Evolutionary conservation across 1,284 basidiomycete genomes (phyloP).

Genomic region (Heliocybe sulcata): DNA sequence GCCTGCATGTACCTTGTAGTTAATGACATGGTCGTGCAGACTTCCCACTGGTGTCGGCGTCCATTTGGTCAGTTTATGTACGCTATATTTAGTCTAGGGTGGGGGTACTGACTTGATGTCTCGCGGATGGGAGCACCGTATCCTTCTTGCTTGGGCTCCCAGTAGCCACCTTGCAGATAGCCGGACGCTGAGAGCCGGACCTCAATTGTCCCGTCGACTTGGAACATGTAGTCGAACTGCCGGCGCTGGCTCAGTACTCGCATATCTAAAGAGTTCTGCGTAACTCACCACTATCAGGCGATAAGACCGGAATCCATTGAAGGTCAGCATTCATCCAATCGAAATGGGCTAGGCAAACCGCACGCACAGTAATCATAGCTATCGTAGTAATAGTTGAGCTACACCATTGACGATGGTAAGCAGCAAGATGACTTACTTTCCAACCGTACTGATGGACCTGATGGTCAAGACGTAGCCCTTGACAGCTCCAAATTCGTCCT

Average conservation of each 20-base stretch:
- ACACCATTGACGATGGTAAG: background rate
- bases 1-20: slow-evolving; percentile 35
- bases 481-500: slow-evolving; percentile 48
- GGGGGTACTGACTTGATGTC: slow-evolving; percentile 35
- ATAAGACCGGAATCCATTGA: background rate
- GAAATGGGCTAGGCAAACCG: background rate
- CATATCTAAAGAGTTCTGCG: background rate
- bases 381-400: slow-evolving; percentile 5
- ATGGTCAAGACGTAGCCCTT: slow-evolving; percentile 54
- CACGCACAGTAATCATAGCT: slow-evolving; percentile 48
- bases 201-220: slow-evolving; percentile 60
- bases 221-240: slow-evolving; percentile 61
- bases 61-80: too few species aligned
- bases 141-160: slow-evolving; percentile 37
- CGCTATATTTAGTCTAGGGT: background rate
- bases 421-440: slow-evolving; percentile 40
- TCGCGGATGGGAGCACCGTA: slow-evolving; percentile 54
- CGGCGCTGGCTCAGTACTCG: slow-evolving; percentile 7
- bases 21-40: slow-evolving; percentile 66
- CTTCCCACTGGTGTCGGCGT: slow-evolving; percentile 40
- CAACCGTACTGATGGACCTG: slow-evolving; percentile 50
- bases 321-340: background rate
- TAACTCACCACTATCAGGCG: slow-evolving; percentile 26
- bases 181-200: slow-evolving; percentile 59
- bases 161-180: slow-evolving; percentile 58